Percentiles rank a stretch among this genome's conserved stretches.
Evolutionary conservation across 202 grass and related monocot genomes (phyloP).

Genomic region (Eragrostis tef): DNA sequence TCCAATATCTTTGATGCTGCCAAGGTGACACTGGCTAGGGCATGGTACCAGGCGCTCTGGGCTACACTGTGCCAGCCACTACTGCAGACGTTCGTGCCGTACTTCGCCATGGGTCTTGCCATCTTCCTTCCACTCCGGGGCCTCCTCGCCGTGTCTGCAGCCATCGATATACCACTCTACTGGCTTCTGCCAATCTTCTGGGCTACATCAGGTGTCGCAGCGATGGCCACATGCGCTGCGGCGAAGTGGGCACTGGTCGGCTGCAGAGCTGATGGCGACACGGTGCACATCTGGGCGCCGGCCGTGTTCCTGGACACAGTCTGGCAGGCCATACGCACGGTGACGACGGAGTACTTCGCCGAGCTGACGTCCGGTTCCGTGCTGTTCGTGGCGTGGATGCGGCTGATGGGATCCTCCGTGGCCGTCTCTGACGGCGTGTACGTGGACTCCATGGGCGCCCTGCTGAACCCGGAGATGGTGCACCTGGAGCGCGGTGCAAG

Average conservation of each 20-base stretch:
- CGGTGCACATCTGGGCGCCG: conserved; percentile 60
- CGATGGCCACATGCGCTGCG: conserved; percentile 43
- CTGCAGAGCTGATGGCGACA: conserved; percentile 48
- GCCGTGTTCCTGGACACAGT: conserved; percentile 64
- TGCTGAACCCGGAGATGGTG: conserved; percentile 80
- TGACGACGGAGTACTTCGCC: conserved; percentile 56
- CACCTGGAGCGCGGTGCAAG: conserved; percentile 57
- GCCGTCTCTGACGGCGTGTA: conserved; percentile 46
- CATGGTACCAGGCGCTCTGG: conserved; percentile 63
- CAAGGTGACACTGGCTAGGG: conserved; percentile 57
- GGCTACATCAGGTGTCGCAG: conserved; percentile 39
- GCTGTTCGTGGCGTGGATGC: conserved; percentile 60
- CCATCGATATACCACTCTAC: conserved; percentile 36
- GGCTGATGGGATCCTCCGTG: conserved; percentile 54
- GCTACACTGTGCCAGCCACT: conserved; percentile 67
- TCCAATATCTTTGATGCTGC: neutral
- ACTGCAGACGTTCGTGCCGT: conserved; percentile 60
- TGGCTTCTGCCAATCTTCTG: conserved; percentile 64
- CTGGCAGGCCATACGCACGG: conserved; percentile 61
- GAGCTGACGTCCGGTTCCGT: conserved; percentile 59
- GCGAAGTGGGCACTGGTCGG: conserved; percentile 71
- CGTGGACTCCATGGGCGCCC: conserved; percentile 66
- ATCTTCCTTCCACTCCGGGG: conserved; percentile 45
- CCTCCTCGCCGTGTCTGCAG: conserved; percentile 30
- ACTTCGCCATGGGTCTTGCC: conserved; percentile 53